Conservation (phyloP, 257 asterid species). For the Solanum sitiens region DNA sequence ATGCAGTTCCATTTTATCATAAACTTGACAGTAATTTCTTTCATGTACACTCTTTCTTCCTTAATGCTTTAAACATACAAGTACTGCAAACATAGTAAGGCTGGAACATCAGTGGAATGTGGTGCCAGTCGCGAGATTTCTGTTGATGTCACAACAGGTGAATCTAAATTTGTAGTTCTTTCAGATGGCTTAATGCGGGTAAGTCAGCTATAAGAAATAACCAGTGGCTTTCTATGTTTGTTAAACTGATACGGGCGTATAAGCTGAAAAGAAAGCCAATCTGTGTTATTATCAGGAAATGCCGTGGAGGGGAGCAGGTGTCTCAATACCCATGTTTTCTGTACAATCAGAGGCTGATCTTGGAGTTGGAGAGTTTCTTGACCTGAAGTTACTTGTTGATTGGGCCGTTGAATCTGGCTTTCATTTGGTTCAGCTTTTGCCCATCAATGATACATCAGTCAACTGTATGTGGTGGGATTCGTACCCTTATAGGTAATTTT, state of each 20-base stretch:
- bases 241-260: background rate
- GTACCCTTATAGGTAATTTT: conserved; percentile 84
- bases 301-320: conserved; percentile 98
- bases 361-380: conserved; percentile 99
- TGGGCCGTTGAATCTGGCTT: conserved; percentile 89
- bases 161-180: conserved; percentile 54
- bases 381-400: conserved; percentile 83
- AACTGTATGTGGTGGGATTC: conserved; percentile 99
- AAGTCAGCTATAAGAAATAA: conserved; percentile 8
- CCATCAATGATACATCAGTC: conserved; percentile 95
- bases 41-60: conserved; percentile 9
- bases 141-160: conserved; percentile 47
- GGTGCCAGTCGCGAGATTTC: conserved; percentile 67
- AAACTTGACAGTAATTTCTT: background rate
- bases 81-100: conserved; percentile 53
- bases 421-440: conserved; percentile 94
- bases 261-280: background rate
- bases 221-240: background rate
- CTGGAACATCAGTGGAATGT: conserved; percentile 47
- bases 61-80: conserved; percentile 66
- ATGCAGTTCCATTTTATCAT: background rate
- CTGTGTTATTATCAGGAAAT: conserved; percentile 46
- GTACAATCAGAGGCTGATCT: conserved; percentile 77
- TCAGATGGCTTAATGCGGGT: conserved; percentile 96
- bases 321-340: conserved; percentile 94